Percentiles rank a stretch among this genome's conserved stretches.
These are phyloP conservation scores for Sanghuangporus sanghuang DNA, from an alignment of 1,284 basidiomycete species.

Conservation along the genomic window DNA sequence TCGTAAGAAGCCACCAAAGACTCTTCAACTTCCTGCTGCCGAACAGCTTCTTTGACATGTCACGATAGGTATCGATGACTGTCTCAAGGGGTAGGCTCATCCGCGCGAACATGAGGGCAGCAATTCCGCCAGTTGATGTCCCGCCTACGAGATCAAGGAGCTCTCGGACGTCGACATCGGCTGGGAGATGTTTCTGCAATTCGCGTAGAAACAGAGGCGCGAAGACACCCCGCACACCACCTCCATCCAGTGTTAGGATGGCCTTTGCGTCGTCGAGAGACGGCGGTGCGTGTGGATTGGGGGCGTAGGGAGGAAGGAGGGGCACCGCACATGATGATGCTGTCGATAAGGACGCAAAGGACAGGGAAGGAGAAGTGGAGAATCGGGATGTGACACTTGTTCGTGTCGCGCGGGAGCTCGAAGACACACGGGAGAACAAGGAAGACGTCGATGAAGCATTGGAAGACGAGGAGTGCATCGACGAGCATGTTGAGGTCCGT, in stretches of 20 bases:
- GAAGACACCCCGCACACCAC: slow-evolving; percentile 16
- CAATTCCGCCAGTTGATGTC: slow-evolving; percentile 13
- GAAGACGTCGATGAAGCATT: not conserved
- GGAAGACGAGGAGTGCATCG: slow-evolving; percentile 1
- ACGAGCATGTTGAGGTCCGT: slow-evolving; percentile 1
- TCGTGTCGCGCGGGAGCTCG: not conserved
- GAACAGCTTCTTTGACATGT: slow-evolving; percentile 14
- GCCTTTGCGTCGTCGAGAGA: slow-evolving; percentile 9
- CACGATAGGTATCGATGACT: slow-evolving; percentile 3
- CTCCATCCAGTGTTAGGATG: slow-evolving; percentile 14
- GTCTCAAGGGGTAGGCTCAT: slow-evolving; percentile 9
- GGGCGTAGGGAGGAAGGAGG: slow-evolving; percentile 13
- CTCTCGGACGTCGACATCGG: slow-evolving; percentile 10
- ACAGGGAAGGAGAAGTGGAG: not conserved
- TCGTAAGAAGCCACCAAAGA: slow-evolving; percentile 15
- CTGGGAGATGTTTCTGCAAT: slow-evolving; percentile 11
- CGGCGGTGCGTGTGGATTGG: not conserved
- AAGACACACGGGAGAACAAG: not conserved
- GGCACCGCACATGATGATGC: slow-evolving; percentile 6
- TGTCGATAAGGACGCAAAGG: not conserved
- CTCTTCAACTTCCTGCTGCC: slow-evolving; percentile 2
- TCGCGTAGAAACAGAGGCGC: slow-evolving; percentile 13
- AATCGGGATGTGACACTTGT: not conserved
- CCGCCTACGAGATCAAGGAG: slow-evolving; percentile 16
- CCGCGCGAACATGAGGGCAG: slow-evolving; percentile 13